Conservation (phyloP, 1,284 basidiomycete species). For the Cryptococcus wingfieldii region DNA sequence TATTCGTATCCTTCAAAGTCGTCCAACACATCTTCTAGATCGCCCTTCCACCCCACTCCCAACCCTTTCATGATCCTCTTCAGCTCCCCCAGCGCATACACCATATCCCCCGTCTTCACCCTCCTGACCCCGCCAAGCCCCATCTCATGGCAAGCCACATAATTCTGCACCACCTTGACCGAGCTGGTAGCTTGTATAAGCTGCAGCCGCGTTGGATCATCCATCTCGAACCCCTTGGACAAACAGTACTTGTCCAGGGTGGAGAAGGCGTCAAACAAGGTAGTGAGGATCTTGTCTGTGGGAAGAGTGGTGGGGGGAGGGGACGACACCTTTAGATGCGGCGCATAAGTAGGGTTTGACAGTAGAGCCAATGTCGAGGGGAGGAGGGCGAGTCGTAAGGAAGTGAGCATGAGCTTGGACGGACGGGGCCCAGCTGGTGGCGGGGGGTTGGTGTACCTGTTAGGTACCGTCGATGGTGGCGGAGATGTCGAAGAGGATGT, state of each 20-base stretch:
- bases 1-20: slow-evolving; percentile 4
- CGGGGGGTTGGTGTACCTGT: background rate
- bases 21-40: slow-evolving; percentile 1
- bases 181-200: slow-evolving; percentile 2
- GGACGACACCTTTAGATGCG: background rate
- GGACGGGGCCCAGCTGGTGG: background rate
- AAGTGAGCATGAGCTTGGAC: background rate
- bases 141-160: slow-evolving; percentile 1
- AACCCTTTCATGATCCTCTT: background rate
- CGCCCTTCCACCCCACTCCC: slow-evolving; percentile 4
- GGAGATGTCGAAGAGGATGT: too few relatives aligned
- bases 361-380: background rate
- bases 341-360: background rate
- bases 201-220: background rate
- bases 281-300: background rate
- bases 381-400: background rate
- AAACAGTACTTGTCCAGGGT: slow-evolving; percentile 1
- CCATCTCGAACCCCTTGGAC: background rate
- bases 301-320: background rate
- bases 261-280: background rate
- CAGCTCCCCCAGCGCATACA: slow-evolving; percentile 3
- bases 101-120: slow-evolving; percentile 7
- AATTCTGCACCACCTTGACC: slow-evolving; percentile 4
- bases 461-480: background rate
- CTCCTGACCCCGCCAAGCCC: slow-evolving; percentile 3